A percentile compares a stretch with the other conserved stretches of the same genome.
These are phyloP conservation scores for Aspergillus udagawae DNA, from an alignment of 2,329 filamentous ascomycete species.

Conservation along the genomic window DNA sequence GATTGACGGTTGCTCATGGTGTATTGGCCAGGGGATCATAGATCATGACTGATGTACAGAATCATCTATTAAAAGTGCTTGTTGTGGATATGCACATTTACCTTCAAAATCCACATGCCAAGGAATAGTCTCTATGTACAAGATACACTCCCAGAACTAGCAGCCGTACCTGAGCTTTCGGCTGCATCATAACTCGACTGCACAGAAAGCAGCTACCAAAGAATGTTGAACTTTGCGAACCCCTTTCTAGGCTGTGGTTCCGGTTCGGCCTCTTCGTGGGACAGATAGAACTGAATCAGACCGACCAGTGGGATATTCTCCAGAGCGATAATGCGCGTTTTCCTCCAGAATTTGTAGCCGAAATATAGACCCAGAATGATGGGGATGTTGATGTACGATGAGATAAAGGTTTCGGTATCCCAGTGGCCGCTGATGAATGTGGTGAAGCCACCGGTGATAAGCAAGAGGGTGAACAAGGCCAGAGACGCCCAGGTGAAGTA, in stretches of 20 bases:
- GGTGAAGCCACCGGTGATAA: conserved; percentile 65
- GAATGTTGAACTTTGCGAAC: not conserved
- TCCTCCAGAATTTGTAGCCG: not conserved
- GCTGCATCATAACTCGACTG: no score
- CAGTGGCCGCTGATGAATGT: conserved; percentile 19
- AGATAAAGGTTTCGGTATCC: conserved; percentile 57
- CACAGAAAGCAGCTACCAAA: not conserved
- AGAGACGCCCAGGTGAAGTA: conserved; percentile 58
- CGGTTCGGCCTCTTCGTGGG: not conserved
- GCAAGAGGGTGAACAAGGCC: conserved; percentile 53
- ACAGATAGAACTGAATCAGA: not conserved
- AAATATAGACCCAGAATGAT: conserved; percentile 22
- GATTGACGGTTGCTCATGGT: no score
- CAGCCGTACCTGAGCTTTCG: no score
- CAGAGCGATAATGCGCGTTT: not conserved
- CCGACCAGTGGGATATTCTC: not conserved
- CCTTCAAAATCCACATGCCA: no score
- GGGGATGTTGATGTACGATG: conserved; percentile 56
- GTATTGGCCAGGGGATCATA: no score
- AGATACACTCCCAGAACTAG: no score
- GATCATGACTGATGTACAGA: no score
- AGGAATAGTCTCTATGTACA: no score
- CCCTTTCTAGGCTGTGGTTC: not conserved
- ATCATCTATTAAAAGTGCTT: no score
- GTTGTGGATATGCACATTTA: no score